Conservation (phyloP, 2,329 filamentous ascomycete genomes). For the Fusarium udum region DNA sequence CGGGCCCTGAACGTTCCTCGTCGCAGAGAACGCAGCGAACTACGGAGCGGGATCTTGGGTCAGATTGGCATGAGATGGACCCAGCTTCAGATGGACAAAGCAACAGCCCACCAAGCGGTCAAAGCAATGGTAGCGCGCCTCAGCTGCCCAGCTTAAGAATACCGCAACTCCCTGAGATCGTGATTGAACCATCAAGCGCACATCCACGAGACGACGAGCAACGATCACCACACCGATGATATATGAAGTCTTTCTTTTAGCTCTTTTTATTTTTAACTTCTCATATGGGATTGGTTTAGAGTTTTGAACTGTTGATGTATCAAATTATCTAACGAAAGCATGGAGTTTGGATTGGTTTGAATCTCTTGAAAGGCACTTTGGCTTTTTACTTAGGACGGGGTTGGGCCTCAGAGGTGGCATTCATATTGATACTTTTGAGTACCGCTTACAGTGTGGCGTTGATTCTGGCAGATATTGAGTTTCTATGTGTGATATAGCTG, state of each 20-base stretch:
- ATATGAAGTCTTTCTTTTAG: slow-evolving; percentile 8
- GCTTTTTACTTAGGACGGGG: neutral
- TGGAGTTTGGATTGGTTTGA: slow-evolving; percentile 38
- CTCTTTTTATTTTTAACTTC: neutral
- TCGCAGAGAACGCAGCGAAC: slow-evolving; percentile 43
- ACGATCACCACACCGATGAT: slow-evolving; percentile 28
- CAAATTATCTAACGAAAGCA: slow-evolving; percentile 32
- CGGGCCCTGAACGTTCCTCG: slow-evolving; percentile 49
- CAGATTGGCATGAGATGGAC: slow-evolving; percentile 12
- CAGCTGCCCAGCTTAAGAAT: slow-evolving; percentile 65
- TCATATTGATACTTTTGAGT: slow-evolving; percentile 1
- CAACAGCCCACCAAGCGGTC: slow-evolving; percentile 19
- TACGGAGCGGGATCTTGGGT: slow-evolving; percentile 31
- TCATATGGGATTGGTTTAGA: slow-evolving; percentile 1
- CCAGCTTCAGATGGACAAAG: slow-evolving; percentile 2
- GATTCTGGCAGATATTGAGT: neutral
- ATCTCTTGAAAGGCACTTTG: neutral
- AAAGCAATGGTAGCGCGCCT: slow-evolving; percentile 53
- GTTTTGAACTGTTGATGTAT: slow-evolving; percentile 8
- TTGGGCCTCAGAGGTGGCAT: neutral
- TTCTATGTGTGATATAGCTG: neutral
- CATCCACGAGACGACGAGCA: slow-evolving; percentile 37
- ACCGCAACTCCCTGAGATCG: slow-evolving; percentile 62
- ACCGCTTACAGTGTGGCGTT: neutral
- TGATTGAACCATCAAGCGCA: slow-evolving; percentile 62